Evolutionary conservation across 2,329 filamentous ascomycete species (phyloP).

Genomic region (Colletotrichum limetticola): DNA sequence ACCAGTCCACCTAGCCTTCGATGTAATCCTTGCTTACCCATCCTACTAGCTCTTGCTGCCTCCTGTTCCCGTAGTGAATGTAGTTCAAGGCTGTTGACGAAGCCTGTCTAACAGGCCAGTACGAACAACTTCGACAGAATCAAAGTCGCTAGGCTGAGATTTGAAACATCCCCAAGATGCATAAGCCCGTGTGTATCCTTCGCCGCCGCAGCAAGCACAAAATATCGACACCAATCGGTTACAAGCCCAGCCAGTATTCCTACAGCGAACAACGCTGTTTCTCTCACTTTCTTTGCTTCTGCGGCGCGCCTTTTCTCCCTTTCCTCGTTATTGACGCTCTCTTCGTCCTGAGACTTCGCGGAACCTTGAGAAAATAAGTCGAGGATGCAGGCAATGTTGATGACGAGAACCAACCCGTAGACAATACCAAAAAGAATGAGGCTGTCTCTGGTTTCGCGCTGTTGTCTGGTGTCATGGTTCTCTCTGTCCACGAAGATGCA

Average conservation of each 20-base stretch:
- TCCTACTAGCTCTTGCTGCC: too few relatives aligned
- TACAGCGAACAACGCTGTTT: neutral
- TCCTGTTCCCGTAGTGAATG: too few relatives aligned
- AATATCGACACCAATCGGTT: slow-evolving; percentile 1
- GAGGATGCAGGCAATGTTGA: neutral
- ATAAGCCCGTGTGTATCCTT: neutral
- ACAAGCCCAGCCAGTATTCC: neutral
- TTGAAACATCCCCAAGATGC: neutral
- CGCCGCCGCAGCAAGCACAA: neutral
- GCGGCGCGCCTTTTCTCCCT: neutral
- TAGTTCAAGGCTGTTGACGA: too few relatives aligned
- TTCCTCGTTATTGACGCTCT: neutral
- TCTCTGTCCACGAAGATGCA: neutral
- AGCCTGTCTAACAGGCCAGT: neutral
- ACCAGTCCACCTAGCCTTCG: too few relatives aligned
- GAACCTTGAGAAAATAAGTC: too few relatives aligned
- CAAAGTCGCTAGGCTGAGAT: neutral
- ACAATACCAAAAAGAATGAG: neutral
- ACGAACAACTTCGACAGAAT: neutral
- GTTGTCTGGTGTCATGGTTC: neutral
- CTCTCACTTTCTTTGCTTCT: neutral
- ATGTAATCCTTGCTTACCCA: too few relatives aligned
- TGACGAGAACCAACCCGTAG: neutral
- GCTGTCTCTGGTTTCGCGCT: neutral
- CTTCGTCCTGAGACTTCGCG: neutral